Evolutionary conservation across 2,329 filamentous ascomycete genomes (phyloP).

Genomic region (Fusarium illudens): DNA sequence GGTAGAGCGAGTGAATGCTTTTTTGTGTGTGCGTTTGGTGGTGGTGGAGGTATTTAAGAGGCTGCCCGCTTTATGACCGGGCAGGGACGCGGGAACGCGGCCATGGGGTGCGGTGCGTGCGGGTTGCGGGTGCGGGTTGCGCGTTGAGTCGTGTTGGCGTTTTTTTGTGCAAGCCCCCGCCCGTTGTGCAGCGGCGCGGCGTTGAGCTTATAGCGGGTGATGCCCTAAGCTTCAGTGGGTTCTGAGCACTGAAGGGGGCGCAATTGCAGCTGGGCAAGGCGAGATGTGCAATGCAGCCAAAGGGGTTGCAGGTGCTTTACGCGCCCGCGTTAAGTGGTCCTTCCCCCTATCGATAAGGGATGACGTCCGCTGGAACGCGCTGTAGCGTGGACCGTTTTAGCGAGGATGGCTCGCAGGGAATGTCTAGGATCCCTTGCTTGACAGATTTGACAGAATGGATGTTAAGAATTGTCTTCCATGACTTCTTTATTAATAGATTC

Average conservation of each 20-base stretch:
- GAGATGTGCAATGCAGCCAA: conserved; percentile 3
- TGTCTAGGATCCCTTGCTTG: conserved; percentile 28
- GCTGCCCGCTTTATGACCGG: conserved; percentile 10
- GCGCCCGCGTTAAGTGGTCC: conserved; percentile 34
- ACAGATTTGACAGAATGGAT: conserved; percentile 1
- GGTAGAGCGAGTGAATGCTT: conserved; percentile 8
- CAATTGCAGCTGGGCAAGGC: conserved; percentile 8
- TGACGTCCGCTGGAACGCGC: conserved; percentile 30
- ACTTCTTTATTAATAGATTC: background rate
- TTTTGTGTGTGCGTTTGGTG: conserved; percentile 29
- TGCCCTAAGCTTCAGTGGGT: conserved; percentile 5
- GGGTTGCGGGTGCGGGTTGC: too few species aligned
- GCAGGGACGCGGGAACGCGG: conserved; percentile 28
- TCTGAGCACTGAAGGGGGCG: background rate
- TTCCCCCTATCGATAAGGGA: conserved; percentile 24
- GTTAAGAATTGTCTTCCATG: background rate
- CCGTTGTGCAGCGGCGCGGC: background rate
- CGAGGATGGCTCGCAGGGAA: too few species aligned
- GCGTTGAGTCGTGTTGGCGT: conserved; percentile 26
- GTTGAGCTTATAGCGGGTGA: background rate
- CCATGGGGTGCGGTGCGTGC: background rate
- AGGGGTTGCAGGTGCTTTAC: conserved; percentile 24
- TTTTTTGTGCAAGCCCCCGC: conserved; percentile 27
- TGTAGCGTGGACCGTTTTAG: conserved; percentile 2
- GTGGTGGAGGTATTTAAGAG: conserved; percentile 38